Conservation (phyloP, 2,329 filamentous ascomycete genomes). For the Fusarium marasasianum region DNA sequence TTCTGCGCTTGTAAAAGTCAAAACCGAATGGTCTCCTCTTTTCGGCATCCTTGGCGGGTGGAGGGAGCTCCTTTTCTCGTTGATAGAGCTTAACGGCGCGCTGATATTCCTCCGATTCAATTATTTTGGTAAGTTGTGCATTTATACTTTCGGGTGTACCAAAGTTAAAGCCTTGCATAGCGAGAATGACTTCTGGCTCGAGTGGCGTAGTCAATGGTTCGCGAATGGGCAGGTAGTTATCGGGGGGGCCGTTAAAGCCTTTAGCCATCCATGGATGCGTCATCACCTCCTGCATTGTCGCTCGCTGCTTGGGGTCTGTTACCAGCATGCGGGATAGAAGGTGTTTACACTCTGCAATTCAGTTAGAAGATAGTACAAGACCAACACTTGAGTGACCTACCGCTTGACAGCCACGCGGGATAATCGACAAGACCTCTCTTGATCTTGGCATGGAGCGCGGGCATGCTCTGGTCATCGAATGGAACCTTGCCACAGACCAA, state of each 20-base stretch:
- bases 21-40: constrained; percentile 89
- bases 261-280: constrained; percentile 96
- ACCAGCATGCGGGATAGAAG: constrained; percentile 95
- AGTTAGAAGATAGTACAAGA: constrained; percentile 47
- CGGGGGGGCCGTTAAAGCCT: constrained; percentile 84
- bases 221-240: constrained; percentile 85
- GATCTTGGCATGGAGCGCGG: constrained; percentile 96
- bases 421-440: constrained; percentile 98
- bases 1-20: constrained; percentile 95
- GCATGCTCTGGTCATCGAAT: constrained; percentile 99
- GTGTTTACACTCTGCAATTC: constrained; percentile 81
- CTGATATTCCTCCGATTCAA: constrained; percentile 95
- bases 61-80: constrained; percentile 70
- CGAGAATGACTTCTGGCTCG: constrained; percentile 83
- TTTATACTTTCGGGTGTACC: constrained; percentile 86
- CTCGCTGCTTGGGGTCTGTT: constrained; percentile 88
- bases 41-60: constrained; percentile 71
- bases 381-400: constrained; percentile 60
- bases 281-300: constrained; percentile 91
- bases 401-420: constrained; percentile 88
- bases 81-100: constrained; percentile 77
- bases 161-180: constrained; percentile 99
- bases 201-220: constrained; percentile 88
- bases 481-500: constrained; percentile 97
- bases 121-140: constrained; percentile 81